A percentile compares a stretch with the other conserved stretches of the same genome.
phyloP scores from a whole-genome alignment of 2,329 filamentous ascomycete species.

The Alternaria tenuissima region DNA sequence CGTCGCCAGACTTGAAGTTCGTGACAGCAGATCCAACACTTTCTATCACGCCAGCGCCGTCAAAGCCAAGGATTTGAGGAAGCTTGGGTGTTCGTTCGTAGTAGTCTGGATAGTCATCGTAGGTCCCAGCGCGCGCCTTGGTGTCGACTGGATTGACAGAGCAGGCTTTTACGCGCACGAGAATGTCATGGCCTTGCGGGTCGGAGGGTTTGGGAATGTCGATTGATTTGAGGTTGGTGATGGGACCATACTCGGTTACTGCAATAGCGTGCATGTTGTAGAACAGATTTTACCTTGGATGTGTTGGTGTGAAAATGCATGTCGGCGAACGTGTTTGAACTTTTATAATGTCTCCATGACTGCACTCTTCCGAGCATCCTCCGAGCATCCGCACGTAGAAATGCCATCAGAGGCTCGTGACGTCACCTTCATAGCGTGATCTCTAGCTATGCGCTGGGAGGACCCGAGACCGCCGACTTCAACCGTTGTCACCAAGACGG shows the following conservation, averaged over 20 bases:
- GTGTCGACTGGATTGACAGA: constrained; percentile 15
- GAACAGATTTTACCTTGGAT: too few species aligned
- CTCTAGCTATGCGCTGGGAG: constrained; percentile 3
- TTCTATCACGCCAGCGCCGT: constrained; percentile 9
- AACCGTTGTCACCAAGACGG: neutral
- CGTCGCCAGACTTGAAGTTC: constrained; percentile 4
- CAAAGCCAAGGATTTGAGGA: constrained; percentile 15
- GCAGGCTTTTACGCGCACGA: constrained; percentile 11
- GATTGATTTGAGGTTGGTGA: constrained; percentile 10
- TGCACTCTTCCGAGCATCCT: neutral
- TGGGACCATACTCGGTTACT: constrained; percentile 13
- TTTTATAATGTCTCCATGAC: neutral
- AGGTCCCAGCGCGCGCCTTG: constrained; percentile 11
- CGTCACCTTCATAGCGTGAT: constrained; percentile 4
- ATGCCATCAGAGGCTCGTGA: constrained; percentile 6
- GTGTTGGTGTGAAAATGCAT: neutral
- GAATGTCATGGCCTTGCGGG: constrained; percentile 7
- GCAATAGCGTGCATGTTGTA: constrained; percentile 6
- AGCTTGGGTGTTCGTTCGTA: constrained; percentile 7
- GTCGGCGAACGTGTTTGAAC: neutral
- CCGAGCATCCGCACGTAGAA: constrained; percentile 1
- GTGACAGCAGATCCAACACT: constrained; percentile 4
- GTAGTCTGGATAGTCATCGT: constrained; percentile 18
- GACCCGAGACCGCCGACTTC: neutral
- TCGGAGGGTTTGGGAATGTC: neutral